Conservation (phyloP, 1,284 basidiomycete genomes). For the Prillingera fragicola region DNA sequence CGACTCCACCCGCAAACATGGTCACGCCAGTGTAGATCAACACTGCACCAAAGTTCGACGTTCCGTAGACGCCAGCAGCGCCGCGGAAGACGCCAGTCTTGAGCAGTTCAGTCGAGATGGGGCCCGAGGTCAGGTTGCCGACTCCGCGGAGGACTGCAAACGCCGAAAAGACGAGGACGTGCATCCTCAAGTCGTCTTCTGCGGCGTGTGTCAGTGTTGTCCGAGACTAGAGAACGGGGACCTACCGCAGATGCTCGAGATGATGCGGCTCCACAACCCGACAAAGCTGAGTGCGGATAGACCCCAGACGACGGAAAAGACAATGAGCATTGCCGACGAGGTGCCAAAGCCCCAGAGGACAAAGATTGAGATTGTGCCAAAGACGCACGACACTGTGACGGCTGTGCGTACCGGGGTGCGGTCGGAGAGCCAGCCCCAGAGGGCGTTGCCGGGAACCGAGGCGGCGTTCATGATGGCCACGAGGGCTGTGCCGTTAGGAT, state of each 20-base stretch:
- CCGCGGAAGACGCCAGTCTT: conserved; percentile 23
- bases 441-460: conserved; percentile 38
- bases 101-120: conserved; percentile 33
- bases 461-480: conserved; percentile 46
- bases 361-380: conserved; percentile 34
- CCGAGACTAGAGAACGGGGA: background rate
- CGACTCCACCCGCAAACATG: conserved; percentile 17
- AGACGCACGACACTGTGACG: conserved; percentile 33
- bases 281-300: conserved; percentile 29
- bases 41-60: conserved; percentile 26
- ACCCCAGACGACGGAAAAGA: conserved; percentile 31
- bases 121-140: conserved; percentile 44
- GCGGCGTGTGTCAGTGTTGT: conserved; percentile 1
- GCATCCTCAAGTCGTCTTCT: conserved; percentile 35
- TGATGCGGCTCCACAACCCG: conserved; percentile 32
- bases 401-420: conserved; percentile 26
- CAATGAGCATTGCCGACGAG: conserved; percentile 21
- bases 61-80: conserved; percentile 38
- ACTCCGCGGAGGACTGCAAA: conserved; percentile 42
- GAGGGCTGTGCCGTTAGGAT: conserved; percentile 36
- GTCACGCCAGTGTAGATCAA: conserved; percentile 22
- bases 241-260: conserved; percentile 24
- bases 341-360: conserved; percentile 46
- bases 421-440: conserved; percentile 42
- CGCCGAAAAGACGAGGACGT: conserved; percentile 33